Evolutionary conservation across 106 monocot species (phyloP), one percentile per base, ranked within the genome.

Genomic region (Iris macrosiphon): DNA sequence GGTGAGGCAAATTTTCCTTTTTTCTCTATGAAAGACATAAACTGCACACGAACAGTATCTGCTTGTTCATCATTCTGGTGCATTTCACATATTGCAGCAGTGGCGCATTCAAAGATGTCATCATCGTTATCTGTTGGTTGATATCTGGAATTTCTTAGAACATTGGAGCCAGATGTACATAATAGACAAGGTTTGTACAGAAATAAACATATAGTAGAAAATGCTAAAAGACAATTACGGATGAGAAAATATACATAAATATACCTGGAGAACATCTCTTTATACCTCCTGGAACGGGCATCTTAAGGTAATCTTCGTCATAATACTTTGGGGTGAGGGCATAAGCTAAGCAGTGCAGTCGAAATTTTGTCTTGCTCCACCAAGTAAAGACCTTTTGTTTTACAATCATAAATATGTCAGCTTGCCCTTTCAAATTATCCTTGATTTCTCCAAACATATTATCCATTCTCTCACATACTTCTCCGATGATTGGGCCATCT

Each of bases 401-500:
- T 18, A 73, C 50, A 40, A 44, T 22, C 46, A 55, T 47, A 60
- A 35, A 68, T 16, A 68, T 41, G 7, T 69, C 73, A 31, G 59
- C 58, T 15, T 49, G 57, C 49, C 55, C 62, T 58, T 57, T 65
- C 17, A 76, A 49, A 64, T 60, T 73, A 29, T 82, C 76, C 64
- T 60, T 60, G 9, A 77, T 76, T 57, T 82, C 68, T 39, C 76
- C 69, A 28, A 72, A 35, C 76, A 76, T 82, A 50, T 72, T 56
- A 30, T 82, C 76, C 73, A 82, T 82, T 59, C 65, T 69, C 27
- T 82, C 77, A 73, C 69, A 82, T 33, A 82, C 47, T 60, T 72
- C 75, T 18, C 67, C 76, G 42, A 82, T 76, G 37, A 74, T 24
- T 4, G 76, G 63, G 17, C 73, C 82, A 35, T 77, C 72, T 57